phyloP scores from a whole-genome alignment of 2,329 filamentous ascomycete species.

The Fusarium goolgardi region DNA sequence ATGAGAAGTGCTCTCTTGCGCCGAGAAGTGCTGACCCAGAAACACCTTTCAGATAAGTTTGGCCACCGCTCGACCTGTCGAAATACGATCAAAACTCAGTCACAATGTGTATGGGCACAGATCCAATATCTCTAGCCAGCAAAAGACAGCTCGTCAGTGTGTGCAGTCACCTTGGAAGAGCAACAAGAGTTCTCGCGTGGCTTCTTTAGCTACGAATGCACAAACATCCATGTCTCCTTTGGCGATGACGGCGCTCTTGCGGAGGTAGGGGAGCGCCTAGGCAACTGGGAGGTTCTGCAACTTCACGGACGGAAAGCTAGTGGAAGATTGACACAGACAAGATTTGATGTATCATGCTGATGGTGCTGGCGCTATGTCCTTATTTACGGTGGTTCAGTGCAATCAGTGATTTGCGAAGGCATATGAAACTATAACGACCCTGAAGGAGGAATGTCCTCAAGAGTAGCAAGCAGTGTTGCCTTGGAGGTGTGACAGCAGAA shows the following conservation, averaged over 20 bases:
- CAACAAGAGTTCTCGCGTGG: not conserved
- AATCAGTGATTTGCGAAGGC: not conserved
- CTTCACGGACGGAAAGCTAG: not conserved
- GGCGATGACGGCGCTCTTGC: not conserved
- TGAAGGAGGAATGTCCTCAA: not conserved
- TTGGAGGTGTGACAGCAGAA: not conserved
- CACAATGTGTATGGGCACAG: not conserved
- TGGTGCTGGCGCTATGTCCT: not conserved
- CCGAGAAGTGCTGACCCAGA: not conserved
- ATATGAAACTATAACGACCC: not conserved
- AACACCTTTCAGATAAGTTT: no score
- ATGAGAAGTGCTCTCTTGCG: not conserved
- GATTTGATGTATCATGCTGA: not conserved
- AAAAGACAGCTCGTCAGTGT: not conserved
- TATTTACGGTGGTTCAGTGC: accelerated
- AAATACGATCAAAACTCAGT: not conserved
- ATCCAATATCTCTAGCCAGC: not conserved
- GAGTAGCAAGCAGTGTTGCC: not conserved
- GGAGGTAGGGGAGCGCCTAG: accelerated
- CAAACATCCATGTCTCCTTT: not conserved
- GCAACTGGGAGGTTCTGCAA: not conserved
- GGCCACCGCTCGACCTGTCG: no score
- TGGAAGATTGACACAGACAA: not conserved
- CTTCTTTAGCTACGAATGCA: not conserved
- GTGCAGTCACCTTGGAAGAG: not conserved